These are phyloP conservation scores for Actinomucor elegans DNA, from an alignment of 371 early-diverging fungal genomes.

Conservation along the genomic window DNA sequence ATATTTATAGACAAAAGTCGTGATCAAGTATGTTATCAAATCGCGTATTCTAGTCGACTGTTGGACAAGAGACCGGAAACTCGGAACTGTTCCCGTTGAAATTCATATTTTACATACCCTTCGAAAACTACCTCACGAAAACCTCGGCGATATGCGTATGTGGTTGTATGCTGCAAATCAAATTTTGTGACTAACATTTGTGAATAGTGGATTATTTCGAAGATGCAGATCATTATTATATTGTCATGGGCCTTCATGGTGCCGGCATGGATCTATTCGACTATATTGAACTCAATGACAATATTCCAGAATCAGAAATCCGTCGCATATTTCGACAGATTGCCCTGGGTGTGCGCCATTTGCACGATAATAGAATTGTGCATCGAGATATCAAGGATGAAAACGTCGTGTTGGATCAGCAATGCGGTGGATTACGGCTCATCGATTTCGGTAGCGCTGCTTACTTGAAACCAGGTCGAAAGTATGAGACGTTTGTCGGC, in stretches of 20 bases:
- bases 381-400: constrained; percentile 83
- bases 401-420: constrained; percentile 67
- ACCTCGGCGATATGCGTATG: constrained; percentile 61
- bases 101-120: constrained; percentile 69
- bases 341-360: constrained; percentile 62
- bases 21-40: constrained; percentile 79
- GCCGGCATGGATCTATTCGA: constrained; percentile 75
- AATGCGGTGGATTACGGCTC: constrained; percentile 48
- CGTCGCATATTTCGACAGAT: constrained; percentile 63
- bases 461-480: constrained; percentile 56
- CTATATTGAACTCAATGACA: constrained; percentile 66
- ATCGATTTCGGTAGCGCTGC: constrained; percentile 81
- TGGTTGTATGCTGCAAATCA: constrained; percentile 15
- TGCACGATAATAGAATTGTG: constrained; percentile 72
- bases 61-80: constrained; percentile 65
- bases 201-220: constrained; percentile 61
- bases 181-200: not conserved
- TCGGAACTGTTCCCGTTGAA: constrained; percentile 70
- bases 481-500: constrained; percentile 74
- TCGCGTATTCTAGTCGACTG: constrained; percentile 70
- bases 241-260: constrained; percentile 67
- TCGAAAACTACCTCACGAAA: constrained; percentile 57
- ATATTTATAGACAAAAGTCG: constrained; percentile 53
- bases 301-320: constrained; percentile 58
- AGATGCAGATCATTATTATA: constrained; percentile 68